Evolutionary conservation across 257 asterid genomes (phyloP).

Genomic region (Pogostemon cablin): DNA sequence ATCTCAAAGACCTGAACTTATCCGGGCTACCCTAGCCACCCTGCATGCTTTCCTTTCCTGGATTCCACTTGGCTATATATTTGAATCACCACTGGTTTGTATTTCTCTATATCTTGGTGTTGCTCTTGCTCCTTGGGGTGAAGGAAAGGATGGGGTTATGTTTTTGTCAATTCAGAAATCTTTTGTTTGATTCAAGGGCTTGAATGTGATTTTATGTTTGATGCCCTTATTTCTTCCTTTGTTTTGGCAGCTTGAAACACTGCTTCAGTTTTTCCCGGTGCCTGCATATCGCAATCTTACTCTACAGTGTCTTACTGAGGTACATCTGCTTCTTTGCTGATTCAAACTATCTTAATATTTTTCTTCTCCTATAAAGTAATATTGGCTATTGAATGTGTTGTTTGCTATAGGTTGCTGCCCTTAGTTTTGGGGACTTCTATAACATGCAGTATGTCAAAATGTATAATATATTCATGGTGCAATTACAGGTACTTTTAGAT

Average conservation of each 20-base stretch:
- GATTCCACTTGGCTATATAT: slow-evolving; percentile 98
- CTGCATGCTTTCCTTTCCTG: slow-evolving; percentile 97
- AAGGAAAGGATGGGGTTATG: slow-evolving; percentile 13
- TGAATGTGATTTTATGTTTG: slow-evolving; percentile 26
- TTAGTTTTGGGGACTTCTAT: slow-evolving; percentile 86
- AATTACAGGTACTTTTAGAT: slow-evolving; percentile 70
- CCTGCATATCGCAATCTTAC: slow-evolving; percentile 93
- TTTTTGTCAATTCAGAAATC: slow-evolving; percentile 14
- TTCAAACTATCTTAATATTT: slow-evolving; percentile 9
- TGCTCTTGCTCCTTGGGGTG: slow-evolving; percentile 30
- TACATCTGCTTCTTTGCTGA: slow-evolving; percentile 30
- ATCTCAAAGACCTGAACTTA: slow-evolving; percentile 94
- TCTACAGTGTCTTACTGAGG: slow-evolving; percentile 96
- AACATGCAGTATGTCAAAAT: slow-evolving; percentile 72
- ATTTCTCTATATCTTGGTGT: slow-evolving; percentile 34
- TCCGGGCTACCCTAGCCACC: slow-evolving; percentile 92
- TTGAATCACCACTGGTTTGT: slow-evolving; percentile 96
- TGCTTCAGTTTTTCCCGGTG: slow-evolving; percentile 70
- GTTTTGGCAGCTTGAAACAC: slow-evolving; percentile 78
- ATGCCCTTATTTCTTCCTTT: slow-evolving; percentile 26
- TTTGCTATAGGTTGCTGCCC: slow-evolving; percentile 81
- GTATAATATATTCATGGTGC: slow-evolving; percentile 80
- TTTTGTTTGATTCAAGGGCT: slow-evolving; percentile 18
- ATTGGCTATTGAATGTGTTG: slow-evolving; percentile 21
- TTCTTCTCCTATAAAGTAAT: not conserved